Evolutionary conservation across 768 basidiomycete genomes (phyloP).

Genomic region (Hygrocybe coccinea): DNA sequence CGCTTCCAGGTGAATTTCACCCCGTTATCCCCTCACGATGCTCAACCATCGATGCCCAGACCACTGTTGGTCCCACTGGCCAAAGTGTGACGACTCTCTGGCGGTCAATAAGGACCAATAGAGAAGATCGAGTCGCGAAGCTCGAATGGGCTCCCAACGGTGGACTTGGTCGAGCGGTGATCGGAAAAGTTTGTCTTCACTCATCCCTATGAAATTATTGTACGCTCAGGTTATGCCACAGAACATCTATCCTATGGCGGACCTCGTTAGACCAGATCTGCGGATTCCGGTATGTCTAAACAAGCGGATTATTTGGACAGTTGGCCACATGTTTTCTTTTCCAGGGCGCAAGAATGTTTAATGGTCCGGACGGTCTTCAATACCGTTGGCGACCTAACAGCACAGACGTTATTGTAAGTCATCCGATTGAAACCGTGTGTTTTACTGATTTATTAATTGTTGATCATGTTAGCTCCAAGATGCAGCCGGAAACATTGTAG

Average conservation of each 20-base stretch:
- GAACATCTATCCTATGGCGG: constrained; percentile 77
- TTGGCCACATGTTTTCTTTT: constrained; percentile 9
- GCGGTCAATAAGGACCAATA: constrained; percentile 77
- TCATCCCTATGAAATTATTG: constrained; percentile 14
- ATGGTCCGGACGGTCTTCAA: constrained; percentile 74
- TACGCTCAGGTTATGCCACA: constrained; percentile 34
- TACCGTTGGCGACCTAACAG: constrained; percentile 77
- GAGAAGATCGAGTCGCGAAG: constrained; percentile 83
- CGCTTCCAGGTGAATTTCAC: constrained; percentile 61
- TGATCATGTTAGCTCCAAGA: constrained; percentile 60
- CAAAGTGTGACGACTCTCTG: constrained; percentile 73
- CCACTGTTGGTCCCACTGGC: constrained; percentile 56
- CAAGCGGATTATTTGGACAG: constrained; percentile 5
- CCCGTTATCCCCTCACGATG: constrained; percentile 14
- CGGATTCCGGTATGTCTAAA: constrained; percentile 49
- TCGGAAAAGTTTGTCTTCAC: constrained; percentile 62
- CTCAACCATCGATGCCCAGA: constrained; percentile 43
- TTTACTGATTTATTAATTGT: constrained; percentile 17
- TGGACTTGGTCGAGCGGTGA: constrained; percentile 76
- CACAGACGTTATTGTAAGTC: constrained; percentile 57
- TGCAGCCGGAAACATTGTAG: constrained; percentile 60
- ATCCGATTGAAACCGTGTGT: constrained; percentile 12
- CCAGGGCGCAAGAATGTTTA: constrained; percentile 65
- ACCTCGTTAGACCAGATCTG: constrained; percentile 70
- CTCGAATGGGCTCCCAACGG: constrained; percentile 83